These are phyloP conservation scores for Carex cristatella DNA, from an alignment of 176 grass and related monocot species.

Conservation along the genomic window DNA sequence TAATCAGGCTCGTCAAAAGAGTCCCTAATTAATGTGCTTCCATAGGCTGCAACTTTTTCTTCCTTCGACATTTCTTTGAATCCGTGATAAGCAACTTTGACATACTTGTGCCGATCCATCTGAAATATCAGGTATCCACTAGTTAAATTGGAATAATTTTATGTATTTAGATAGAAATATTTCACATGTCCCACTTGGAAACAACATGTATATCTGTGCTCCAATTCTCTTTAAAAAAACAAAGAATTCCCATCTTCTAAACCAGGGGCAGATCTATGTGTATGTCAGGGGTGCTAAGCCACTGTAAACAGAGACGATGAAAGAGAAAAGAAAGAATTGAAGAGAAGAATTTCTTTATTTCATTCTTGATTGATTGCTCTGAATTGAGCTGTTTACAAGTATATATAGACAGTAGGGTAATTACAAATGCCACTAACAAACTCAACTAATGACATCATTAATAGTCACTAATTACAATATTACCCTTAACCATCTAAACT, in stretches of 20 bases:
- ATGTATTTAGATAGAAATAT: background rate
- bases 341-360: no score
- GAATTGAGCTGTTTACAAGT: no score
- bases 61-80: slow-evolving; percentile 91
- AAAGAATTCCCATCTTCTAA: background rate
- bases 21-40: slow-evolving; percentile 82
- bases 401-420: no score
- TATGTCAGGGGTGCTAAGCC: no score
- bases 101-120: slow-evolving; percentile 99
- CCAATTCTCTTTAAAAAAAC: background rate
- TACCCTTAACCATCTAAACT: no score
- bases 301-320: no score
- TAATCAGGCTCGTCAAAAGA: slow-evolving; percentile 99
- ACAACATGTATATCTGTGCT: background rate
- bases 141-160: slow-evolving; percentile 25
- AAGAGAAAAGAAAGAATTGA: no score
- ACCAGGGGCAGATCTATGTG: no score
- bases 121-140: slow-evolving; percentile 34
- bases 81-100: slow-evolving; percentile 97
- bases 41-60: slow-evolving; percentile 84
- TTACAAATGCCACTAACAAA: no score
- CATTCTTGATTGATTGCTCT: no score
- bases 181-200: background rate
- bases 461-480: no score
- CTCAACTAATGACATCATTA: no score